Evolutionary conservation across 306 rosid species (phyloP).

Genomic region (Fragaria iinumae): DNA sequence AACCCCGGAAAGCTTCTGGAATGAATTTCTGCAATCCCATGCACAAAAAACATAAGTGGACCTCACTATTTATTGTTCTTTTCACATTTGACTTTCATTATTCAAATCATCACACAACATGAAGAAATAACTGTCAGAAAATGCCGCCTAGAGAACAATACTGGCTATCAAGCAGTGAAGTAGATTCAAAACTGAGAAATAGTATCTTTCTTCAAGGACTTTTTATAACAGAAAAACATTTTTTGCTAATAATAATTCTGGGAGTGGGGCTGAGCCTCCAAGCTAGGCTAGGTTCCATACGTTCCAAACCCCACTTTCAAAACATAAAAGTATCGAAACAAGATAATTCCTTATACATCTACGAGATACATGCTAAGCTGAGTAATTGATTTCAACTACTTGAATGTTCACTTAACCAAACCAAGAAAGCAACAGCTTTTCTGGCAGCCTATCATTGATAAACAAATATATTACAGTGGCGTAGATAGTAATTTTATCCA

Average conservation of each 20-base stretch:
- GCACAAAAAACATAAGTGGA: too few relatives aligned
- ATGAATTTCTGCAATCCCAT: too few relatives aligned
- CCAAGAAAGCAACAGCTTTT: neutral
- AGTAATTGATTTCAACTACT: neutral
- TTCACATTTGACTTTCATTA: neutral
- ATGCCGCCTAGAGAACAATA: neutral
- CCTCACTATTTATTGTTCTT: neutral
- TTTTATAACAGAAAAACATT: neutral
- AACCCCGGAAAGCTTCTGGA: too few relatives aligned
- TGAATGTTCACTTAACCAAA: neutral
- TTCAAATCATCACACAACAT: neutral
- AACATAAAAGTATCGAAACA: neutral
- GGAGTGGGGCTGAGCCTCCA: too few relatives aligned
- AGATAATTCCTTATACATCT: neutral
- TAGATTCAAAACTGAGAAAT: constrained; percentile 37
- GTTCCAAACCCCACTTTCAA: too few relatives aligned
- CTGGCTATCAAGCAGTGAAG: constrained; percentile 82
- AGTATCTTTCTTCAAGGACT: constrained; percentile 6
- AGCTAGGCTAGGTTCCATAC: too few relatives aligned
- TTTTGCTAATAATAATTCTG: neutral
- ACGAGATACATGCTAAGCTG: neutral
- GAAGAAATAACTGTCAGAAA: neutral
- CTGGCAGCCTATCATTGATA: neutral
- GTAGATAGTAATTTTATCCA: too few relatives aligned
- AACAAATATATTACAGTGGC: neutral